Evolutionary conservation across 495 filamentous ascomycete genomes (phyloP), one percentile per base, ranked within the genome.

Genomic region (Hypoxylon rickii): DNA sequence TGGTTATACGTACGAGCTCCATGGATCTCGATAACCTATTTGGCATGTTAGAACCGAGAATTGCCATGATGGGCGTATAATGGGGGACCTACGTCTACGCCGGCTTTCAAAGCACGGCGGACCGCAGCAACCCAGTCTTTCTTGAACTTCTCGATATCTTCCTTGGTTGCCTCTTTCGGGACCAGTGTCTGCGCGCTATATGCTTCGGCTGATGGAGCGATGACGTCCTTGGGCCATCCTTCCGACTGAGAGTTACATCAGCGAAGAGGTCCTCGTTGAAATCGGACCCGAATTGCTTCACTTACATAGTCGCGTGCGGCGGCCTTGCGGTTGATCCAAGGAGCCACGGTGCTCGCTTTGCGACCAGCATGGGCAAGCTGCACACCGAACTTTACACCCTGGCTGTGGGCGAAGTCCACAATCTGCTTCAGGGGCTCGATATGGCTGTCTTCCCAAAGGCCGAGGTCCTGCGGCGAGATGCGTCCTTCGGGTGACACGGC

Each of bases 281-380:
- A n/a, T n/a, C n/a, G n/a, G n/a, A n/a, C n/a, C n/a, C n/a, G n/a
- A n/a, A n/a, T n/a, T n/a, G n/a, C n/a, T n/a, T n/a, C n/a, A n/a
- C n/a, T n/a, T n/a, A n/a, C n/a, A n/a, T n/a, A n/a, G n/a, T n/a
- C n/a, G n/a, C n/a, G n/a, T n/a, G 42, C 40, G 13, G 37, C 39
- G 34, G 6, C 50, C 21, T 36, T 26, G 42, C 40, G 42, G 24
- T 65, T 70, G 12, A 86, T 39, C 86, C 85, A 90, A 0, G 86
- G 86, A 0, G 84, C 76, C 1, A 83, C 64, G 0, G 77, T 83
- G 58, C 81, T 85, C 1, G 82, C 86, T 69, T 92, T 92, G 36
- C 89, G 79, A 11, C 89, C 89, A 16, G 87, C 87, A 63, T 92
- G 89, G 2, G 74, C 84, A 8, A 92, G 77, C 70, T 92, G 89